A percentile compares a stretch with the other conserved stretches of the same genome.
Evolutionary conservation across 108 stramenopile species (phyloP).

Genomic region (Nitzschia palea): DNA sequence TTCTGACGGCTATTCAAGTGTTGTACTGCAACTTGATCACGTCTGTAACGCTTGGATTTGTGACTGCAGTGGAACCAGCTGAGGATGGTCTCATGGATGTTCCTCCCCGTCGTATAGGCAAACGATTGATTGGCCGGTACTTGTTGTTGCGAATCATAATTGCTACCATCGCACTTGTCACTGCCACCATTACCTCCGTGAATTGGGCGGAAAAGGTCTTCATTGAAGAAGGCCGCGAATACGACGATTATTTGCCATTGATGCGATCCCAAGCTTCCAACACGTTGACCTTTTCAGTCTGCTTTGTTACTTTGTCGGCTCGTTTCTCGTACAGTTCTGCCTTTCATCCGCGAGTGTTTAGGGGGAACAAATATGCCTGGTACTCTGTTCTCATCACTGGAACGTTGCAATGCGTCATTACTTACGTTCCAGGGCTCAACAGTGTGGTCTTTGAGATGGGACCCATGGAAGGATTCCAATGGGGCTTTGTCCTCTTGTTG

Average conservation of each 20-base stretch:
- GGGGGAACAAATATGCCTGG: slow-evolving; percentile 62
- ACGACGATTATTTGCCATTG: slow-evolving; percentile 28
- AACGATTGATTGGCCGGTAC: slow-evolving; percentile 80
- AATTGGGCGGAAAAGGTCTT: slow-evolving; percentile 37
- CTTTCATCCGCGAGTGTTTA: slow-evolving; percentile 55
- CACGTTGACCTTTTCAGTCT: slow-evolving; percentile 79
- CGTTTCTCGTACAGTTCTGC: slow-evolving; percentile 73
- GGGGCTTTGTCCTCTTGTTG: slow-evolving; percentile 56
- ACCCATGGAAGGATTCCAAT: slow-evolving; percentile 69
- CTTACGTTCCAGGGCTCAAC: slow-evolving; percentile 85
- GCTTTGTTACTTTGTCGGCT: slow-evolving; percentile 72
- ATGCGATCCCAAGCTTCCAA: slow-evolving; percentile 72
- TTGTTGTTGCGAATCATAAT: slow-evolving; percentile 71
- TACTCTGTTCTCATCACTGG: slow-evolving; percentile 55
- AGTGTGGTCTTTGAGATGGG: slow-evolving; percentile 70
- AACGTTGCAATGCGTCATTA: slow-evolving; percentile 61
- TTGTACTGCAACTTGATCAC: slow-evolving; percentile 86
- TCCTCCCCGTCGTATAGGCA: slow-evolving; percentile 74
- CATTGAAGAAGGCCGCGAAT: slow-evolving; percentile 3
- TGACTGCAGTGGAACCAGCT: slow-evolving; percentile 78
- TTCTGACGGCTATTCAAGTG: slow-evolving; percentile 72
- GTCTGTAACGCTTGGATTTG: slow-evolving; percentile 83
- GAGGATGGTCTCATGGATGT: slow-evolving; percentile 81
- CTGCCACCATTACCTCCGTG: slow-evolving; percentile 48
- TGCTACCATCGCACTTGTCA: slow-evolving; percentile 58